Evolutionary conservation across 352 stramenopile genomes (phyloP).

Genomic region (Pythium sukuiense): DNA sequence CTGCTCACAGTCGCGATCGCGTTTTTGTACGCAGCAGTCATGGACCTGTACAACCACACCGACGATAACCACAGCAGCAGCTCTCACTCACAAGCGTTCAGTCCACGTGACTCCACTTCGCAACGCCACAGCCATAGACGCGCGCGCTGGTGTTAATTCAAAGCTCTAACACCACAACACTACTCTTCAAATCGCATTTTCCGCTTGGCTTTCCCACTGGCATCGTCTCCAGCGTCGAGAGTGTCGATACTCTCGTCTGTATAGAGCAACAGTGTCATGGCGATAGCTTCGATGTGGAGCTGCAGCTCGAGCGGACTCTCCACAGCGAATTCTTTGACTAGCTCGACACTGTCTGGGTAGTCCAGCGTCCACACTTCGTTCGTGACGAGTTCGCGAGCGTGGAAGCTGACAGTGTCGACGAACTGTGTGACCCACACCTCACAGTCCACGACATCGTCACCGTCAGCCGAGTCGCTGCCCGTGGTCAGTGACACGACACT

Average conservation of each 20-base stretch:
- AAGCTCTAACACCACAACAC: not conserved
- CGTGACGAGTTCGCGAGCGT: constrained; percentile 38
- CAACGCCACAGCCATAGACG: constrained; percentile 5
- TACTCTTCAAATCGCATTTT: constrained; percentile 59
- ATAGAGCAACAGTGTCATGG: constrained; percentile 50
- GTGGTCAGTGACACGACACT: constrained; percentile 37
- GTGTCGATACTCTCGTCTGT: constrained; percentile 4
- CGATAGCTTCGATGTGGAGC: constrained; percentile 59
- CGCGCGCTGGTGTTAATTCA: constrained; percentile 12
- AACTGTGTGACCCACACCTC: constrained; percentile 35
- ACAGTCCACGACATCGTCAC: constrained; percentile 39
- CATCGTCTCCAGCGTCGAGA: not conserved
- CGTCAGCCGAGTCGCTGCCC: constrained; percentile 12
- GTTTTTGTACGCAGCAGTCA: constrained; percentile 13
- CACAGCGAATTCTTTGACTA: constrained; percentile 55
- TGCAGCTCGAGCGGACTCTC: constrained; percentile 58
- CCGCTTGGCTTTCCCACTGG: not conserved
- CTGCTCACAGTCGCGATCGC: constrained; percentile 19
- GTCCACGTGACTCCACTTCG: not conserved
- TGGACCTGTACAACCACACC: constrained; percentile 7
- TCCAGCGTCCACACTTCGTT: constrained; percentile 30
- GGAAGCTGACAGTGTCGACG: constrained; percentile 33
- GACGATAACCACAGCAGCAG: not conserved
- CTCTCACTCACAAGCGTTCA: not conserved
- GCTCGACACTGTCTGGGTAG: constrained; percentile 53